phyloP scores from a whole-genome alignment of 305 asterid genomes.

The Fraxinus greggii region DNA sequence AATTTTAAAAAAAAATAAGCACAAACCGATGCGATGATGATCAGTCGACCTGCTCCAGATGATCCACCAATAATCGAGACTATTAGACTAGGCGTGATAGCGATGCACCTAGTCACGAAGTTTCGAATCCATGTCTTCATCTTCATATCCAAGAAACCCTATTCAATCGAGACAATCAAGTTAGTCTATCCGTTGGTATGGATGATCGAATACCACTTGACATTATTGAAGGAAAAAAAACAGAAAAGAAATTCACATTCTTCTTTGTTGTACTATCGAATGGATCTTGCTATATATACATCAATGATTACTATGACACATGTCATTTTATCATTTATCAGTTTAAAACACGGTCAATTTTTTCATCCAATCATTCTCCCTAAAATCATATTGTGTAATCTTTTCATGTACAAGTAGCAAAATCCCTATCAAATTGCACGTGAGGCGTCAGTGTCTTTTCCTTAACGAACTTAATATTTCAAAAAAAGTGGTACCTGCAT shows the following conservation, averaged over 20 bases:
- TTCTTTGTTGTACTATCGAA: neutral
- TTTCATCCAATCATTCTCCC: no score
- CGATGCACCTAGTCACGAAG: slow-evolving; percentile 73
- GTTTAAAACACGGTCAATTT: no score
- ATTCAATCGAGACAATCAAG: neutral
- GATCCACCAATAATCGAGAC: slow-evolving; percentile 89
- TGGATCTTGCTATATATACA: no score
- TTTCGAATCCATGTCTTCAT: slow-evolving; percentile 76
- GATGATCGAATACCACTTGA: neutral
- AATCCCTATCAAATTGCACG: neutral
- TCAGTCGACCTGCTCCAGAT: slow-evolving; percentile 77
- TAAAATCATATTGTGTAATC: no score
- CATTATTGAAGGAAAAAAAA: neutral
- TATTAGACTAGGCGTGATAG: slow-evolving; percentile 83
- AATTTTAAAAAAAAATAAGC: neutral
- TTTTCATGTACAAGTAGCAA: no score
- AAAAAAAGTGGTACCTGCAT: slow-evolving; percentile 61
- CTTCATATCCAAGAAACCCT: slow-evolving; percentile 90
- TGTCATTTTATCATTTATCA: no score
- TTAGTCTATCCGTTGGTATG: neutral
- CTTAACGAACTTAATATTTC: neutral
- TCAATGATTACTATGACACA: no score
- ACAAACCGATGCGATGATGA: slow-evolving; percentile 86
- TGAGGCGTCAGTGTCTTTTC: neutral
- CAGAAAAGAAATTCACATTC: neutral